phyloP scores from a whole-genome alignment of 2,329 filamentous ascomycete genomes.

The Aureobasidium vineae region DNA sequence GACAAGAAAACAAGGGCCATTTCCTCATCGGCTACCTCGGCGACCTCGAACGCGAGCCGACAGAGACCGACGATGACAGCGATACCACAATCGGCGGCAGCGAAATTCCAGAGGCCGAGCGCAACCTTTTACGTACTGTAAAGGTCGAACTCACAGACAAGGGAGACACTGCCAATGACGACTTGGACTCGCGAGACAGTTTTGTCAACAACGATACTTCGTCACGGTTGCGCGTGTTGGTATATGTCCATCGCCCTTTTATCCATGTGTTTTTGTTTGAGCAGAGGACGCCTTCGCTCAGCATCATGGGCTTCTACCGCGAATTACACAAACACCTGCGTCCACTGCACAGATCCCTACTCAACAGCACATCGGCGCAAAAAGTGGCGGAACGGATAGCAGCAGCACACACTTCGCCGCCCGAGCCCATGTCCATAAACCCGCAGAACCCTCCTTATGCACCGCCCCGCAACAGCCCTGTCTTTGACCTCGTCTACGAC shows the following conservation, averaged over 20 bases:
- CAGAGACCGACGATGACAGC: conserved; percentile 45
- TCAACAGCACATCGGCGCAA: conserved; percentile 44
- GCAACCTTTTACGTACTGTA: conserved; percentile 64
- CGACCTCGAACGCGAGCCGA: conserved; percentile 54
- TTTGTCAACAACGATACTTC: conserved; percentile 5
- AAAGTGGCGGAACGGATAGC: conserved; percentile 46
- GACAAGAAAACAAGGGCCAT: conserved; percentile 49
- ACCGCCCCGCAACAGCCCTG: conserved; percentile 43
- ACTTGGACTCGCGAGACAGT: not conserved
- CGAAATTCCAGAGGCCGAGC: conserved; percentile 39
- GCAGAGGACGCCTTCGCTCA: conserved; percentile 56
- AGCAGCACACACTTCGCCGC: conserved; percentile 36
- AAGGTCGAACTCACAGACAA: conserved; percentile 58
- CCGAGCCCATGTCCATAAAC: conserved; percentile 37
- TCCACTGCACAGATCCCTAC: conserved; percentile 48
- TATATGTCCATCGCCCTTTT: conserved; percentile 72
- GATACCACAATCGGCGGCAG: conserved; percentile 30
- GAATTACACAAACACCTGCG: conserved; percentile 54
- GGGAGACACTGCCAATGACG: not conserved
- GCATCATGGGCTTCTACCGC: conserved; percentile 47
- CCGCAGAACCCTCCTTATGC: conserved; percentile 32
- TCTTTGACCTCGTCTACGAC: conserved; percentile 63
- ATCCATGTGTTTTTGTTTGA: conserved; percentile 74
- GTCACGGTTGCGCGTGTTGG: conserved; percentile 60
- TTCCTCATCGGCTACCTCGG: conserved; percentile 70